Base-by-base conservation (phyloP, 768 basidiomycete species). In the Suillus subaureus region DNA sequence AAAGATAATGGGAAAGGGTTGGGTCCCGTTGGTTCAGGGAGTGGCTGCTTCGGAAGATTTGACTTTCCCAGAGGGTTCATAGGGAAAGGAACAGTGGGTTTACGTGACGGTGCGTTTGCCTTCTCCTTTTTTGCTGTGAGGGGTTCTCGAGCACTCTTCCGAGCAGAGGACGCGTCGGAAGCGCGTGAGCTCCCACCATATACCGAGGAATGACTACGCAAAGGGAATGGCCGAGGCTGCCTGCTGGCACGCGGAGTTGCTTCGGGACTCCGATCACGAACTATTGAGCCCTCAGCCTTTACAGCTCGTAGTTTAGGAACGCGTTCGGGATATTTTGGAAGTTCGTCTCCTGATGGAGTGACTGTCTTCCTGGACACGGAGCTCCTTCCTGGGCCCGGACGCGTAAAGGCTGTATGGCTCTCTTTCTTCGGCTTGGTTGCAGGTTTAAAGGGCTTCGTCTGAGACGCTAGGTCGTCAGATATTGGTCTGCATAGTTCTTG, bases 11-110 rank as follows among this genome's bases (percentile, higher is more conserved):
- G 37, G 12, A 58, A 58, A 9, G 58, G 26, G 18, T 21, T 60
- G 12, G 26, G 18, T 42, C 39, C 58, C 18, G 26, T 60, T 18
- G 6, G 39, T 40, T 28, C 39, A 11, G 11, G 39, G 26, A 21
- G 39, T 21, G 26, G 15, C 23, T 58, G 56, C 15, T 18, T 42
- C 11, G 33, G 18, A 26, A 60, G 15, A 8, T 74, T 72, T 45
- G 72, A 67, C 62, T 77, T 77, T 39, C 69, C 70, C 13, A 63
- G 52, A n/a, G 65, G 39, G 9, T 65, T 64, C 69, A 77, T 67
- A 8, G 68, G 77, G 35, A 77, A 63, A 69, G 62, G 68, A 68
- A 7, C 67, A 61, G 35, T 64, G 65, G 3, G 58, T 28, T 2
- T 49, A 37, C 12, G 68, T 63, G 64, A 69, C 31, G 35, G 31